A percentile compares a stretch with the other conserved stretches of the same genome.
These are phyloP conservation scores for Oxytropis ochrocephala DNA, from an alignment of 306 rosid genomes.

Conservation along the genomic window DNA sequence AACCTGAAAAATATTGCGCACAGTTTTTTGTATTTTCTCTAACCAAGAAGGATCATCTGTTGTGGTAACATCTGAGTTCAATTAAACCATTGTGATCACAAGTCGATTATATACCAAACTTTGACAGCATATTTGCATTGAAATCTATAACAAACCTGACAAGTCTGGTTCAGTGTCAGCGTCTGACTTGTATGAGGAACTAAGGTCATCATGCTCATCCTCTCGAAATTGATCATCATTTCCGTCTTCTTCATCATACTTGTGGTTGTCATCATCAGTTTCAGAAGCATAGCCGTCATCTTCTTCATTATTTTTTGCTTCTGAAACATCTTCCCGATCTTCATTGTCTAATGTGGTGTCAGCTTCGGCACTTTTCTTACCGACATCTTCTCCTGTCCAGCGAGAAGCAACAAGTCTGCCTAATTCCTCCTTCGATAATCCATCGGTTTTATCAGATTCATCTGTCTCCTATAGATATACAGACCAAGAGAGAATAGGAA, in stretches of 20 bases:
- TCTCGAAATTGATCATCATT: constrained; percentile 48
- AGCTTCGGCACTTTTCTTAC: constrained; percentile 37
- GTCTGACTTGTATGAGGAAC: constrained; percentile 59
- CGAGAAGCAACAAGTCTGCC: constrained; percentile 99
- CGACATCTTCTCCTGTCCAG: constrained; percentile 82
- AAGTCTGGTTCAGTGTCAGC: constrained; percentile 48
- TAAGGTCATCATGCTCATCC: constrained; percentile 49
- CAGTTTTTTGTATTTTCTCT: constrained; percentile 75
- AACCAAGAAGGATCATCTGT: constrained; percentile 75
- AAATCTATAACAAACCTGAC: constrained; percentile 53
- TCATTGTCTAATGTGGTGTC: constrained; percentile 36
- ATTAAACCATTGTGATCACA: constrained; percentile 13
- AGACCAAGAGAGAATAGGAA: constrained; percentile 11
- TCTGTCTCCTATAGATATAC: constrained; percentile 44
- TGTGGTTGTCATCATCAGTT: constrained; percentile 60
- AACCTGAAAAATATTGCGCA: constrained; percentile 51
- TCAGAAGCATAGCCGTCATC: constrained; percentile 77
- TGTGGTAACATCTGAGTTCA: constrained; percentile 41
- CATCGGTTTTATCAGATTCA: constrained; percentile 55
- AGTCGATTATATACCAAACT: constrained; percentile 14
- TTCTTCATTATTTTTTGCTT: constrained; percentile 44
- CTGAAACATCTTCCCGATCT: constrained; percentile 33
- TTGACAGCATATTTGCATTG: constrained; percentile 12
- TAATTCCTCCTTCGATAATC: constrained; percentile 86
- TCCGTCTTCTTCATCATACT: constrained; percentile 61